phyloP scores from a whole-genome alignment of 176 grass and related monocot genomes.

The Triticum urartu region DNA sequence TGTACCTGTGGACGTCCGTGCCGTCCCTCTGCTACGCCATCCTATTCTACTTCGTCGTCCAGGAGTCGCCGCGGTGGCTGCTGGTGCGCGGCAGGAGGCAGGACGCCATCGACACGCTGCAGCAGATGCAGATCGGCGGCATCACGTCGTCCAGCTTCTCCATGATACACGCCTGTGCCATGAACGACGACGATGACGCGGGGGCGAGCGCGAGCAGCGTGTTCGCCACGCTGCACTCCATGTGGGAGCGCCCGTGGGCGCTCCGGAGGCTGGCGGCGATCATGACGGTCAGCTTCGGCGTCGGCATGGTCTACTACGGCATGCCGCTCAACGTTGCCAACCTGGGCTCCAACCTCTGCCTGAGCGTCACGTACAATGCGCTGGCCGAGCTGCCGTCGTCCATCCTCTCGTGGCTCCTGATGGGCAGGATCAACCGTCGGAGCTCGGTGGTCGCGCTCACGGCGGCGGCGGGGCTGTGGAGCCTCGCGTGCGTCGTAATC shows the following conservation, averaged over 20 bases:
- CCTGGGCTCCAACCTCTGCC: constrained; percentile 75
- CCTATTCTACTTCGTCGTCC: too few species aligned
- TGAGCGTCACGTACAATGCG: constrained; percentile 79
- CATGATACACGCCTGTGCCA: constrained; percentile 43
- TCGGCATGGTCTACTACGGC: constrained; percentile 84
- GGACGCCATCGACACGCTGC: constrained; percentile 67
- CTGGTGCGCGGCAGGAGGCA: constrained; percentile 72
- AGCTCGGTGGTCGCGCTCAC: constrained; percentile 50
- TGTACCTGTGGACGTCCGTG: too few species aligned
- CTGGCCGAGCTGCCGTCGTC: constrained; percentile 68
- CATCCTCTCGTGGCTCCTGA: constrained; percentile 45
- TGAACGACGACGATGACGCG: constrained; percentile 5
- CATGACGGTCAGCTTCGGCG: constrained; percentile 63
- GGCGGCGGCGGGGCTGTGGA: constrained; percentile 36
- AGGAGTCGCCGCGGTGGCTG: constrained; percentile 51
- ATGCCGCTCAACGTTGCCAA: constrained; percentile 90
- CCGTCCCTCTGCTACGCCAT: too few species aligned
- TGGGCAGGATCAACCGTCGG: constrained; percentile 55
- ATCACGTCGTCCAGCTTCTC: constrained; percentile 83
- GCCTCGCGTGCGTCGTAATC: constrained; percentile 53
- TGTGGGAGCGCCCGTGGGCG: constrained; percentile 69
- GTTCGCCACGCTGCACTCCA: constrained; percentile 47
- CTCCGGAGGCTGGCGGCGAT: constrained; percentile 55
- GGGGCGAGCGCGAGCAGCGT: not conserved
- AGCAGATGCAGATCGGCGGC: constrained; percentile 37